Evolutionary conservation across 1,284 basidiomycete genomes (phyloP).

Genomic region (Schizopora paradoxa): DNA sequence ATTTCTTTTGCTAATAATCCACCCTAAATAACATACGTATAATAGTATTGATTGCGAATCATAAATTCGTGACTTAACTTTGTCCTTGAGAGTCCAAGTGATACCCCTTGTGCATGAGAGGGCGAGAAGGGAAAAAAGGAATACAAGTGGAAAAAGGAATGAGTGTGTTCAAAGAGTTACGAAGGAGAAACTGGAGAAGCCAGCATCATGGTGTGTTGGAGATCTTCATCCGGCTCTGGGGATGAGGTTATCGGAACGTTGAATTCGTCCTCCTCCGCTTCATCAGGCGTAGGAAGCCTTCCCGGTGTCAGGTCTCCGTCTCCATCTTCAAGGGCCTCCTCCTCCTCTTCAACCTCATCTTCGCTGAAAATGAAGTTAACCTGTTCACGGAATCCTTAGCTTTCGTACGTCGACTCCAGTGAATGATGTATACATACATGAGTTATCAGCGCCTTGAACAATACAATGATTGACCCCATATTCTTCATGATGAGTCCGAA

Average conservation of each 20-base stretch:
- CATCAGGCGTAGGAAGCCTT: slow-evolving; percentile 2
- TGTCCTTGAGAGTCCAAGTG: too few species aligned
- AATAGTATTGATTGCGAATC: too few species aligned
- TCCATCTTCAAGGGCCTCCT: slow-evolving; percentile 37
- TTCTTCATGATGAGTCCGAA: slow-evolving; percentile 70
- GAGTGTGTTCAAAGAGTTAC: too few species aligned
- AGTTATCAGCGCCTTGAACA: slow-evolving; percentile 73
- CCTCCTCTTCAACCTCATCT: slow-evolving; percentile 33
- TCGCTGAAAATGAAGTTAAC: slow-evolving; percentile 49
- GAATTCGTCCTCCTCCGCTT: slow-evolving; percentile 1
- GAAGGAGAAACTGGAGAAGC: too few species aligned
- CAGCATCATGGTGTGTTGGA: too few species aligned
- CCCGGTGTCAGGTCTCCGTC: background rate
- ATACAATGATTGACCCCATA: slow-evolving; percentile 68
- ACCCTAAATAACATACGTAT: too few species aligned
- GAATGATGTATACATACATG: slow-evolving; percentile 47
- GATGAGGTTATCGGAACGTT: slow-evolving; percentile 11
- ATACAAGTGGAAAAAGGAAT: too few species aligned
- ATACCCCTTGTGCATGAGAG: too few species aligned
- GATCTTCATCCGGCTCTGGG: slow-evolving; percentile 13
- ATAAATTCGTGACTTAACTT: too few species aligned
- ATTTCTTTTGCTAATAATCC: too few species aligned
- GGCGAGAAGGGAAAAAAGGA: too few species aligned
- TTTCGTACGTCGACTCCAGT: slow-evolving; percentile 12
- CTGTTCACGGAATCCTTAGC: slow-evolving; percentile 22